phyloP scores from a whole-genome alignment of 768 basidiomycete genomes.

The Auriculariales sp. region DNA sequence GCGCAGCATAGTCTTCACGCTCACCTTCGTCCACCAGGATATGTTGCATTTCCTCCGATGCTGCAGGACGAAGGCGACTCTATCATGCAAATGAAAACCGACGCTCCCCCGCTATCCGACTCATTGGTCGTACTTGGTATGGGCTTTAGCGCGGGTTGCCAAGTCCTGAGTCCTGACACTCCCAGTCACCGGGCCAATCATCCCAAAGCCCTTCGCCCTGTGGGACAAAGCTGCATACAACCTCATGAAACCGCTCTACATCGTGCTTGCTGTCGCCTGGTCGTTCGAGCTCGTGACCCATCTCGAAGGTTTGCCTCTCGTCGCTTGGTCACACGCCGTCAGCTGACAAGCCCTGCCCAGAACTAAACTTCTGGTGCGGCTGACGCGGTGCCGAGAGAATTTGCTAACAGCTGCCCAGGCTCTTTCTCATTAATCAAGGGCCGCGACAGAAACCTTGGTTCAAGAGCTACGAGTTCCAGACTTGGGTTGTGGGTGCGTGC shows the following conservation, averaged over 20 bases:
- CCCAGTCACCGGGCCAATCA: conserved; percentile 12
- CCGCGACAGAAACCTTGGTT: conserved; percentile 64
- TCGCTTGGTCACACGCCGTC: neutral
- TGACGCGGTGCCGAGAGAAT: neutral
- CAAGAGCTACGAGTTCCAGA: conserved; percentile 58
- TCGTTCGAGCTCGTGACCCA: conserved; percentile 72
- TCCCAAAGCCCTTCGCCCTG: conserved; percentile 37
- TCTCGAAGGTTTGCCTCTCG: conserved; percentile 45
- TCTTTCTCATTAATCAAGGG: conserved; percentile 69
- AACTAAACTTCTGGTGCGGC: conserved; percentile 2
- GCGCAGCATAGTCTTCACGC: conserved; percentile 6
- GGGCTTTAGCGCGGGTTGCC: neutral
- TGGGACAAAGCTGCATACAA: conserved; percentile 32
- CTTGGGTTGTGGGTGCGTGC: conserved; percentile 52
- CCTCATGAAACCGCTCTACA: conserved; percentile 56
- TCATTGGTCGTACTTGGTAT: conserved; percentile 1
- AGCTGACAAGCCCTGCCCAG: neutral
- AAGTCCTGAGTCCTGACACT: neutral
- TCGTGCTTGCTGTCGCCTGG: conserved; percentile 62
- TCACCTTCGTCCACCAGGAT: conserved; percentile 23
- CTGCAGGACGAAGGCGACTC: conserved; percentile 4
- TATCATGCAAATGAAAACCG: too few species aligned
- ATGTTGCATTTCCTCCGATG: conserved; percentile 1
- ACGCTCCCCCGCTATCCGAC: neutral
- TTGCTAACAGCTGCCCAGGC: conserved; percentile 49